Evolutionary conservation across 2,329 filamentous ascomycete species (phyloP), one percentile per base, ranked within the genome.

Genomic region (Parastagonospora nodorum): DNA sequence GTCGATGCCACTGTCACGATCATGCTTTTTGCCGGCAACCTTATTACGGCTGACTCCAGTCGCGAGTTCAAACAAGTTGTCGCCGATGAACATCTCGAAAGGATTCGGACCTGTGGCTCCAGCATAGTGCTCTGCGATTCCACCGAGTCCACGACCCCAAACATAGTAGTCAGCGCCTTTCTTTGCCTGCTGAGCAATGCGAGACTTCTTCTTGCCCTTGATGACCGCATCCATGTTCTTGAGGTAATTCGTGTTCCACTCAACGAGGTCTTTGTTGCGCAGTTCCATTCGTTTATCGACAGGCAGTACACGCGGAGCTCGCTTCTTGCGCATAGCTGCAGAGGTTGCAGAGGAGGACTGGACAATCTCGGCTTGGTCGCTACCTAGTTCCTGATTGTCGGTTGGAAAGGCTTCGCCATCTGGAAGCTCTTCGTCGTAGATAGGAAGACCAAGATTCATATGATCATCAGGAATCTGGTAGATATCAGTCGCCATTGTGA

Each of bases 101-200:
- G 85, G 84, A 27, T 56, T 47, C 51, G 80, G 78, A 6, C 65
- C 53, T 32, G 73, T 62, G n/a, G 64, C 67, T 8, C 50, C 47
- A 14, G 36, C 37, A 19, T 55, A 46, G 12, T 55, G 46, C n/a
- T 57, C 46, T 2, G 72, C 68, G 7, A 86, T 76, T 36, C 77
- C 77, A 36, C 81, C 83, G 39, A 87, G 74, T 6, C 85, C 84
- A 41, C 74, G 66, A 5, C 82, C 83, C 51, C 82, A 78, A 4
- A 88, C 78, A 77, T 83, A 88, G 60, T 81, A 78, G 9, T 79
- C 78, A 0, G 86, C 87, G 51, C 87, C 88, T 63, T 81, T 84
- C 71, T 83, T 88, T 2, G 85, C 83, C 36, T 80, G 74, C 0
- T 71, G 67, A 10, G 69, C 57, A 11, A 74, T 61, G 41, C 74